Base-by-base conservation (phyloP, 2,329 filamentous ascomycete species). In the Stromatinia cepivora region DNA sequence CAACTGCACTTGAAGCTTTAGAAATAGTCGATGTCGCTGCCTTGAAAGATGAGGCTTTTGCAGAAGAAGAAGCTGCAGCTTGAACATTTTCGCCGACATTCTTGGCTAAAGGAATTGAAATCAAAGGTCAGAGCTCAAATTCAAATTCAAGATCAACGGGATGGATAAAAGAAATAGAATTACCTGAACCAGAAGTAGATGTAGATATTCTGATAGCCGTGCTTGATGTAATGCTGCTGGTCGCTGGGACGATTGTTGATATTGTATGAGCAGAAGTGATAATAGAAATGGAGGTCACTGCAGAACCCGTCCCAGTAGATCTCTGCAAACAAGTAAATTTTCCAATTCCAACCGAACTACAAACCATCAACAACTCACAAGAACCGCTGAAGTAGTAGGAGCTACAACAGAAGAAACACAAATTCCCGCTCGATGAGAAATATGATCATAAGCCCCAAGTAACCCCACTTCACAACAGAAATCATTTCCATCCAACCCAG, bases 401-500 rank as follows among this genome's bases (percentile, higher is more conserved):
- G 52, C 42, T 31, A 52, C 66, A 17, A 42, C 67, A 48, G 59
- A 56, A 11, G 66, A 46, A 25, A 70, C 70, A 64, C 70, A 72
- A 45, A 57, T 70, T 58, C 70, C 70, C 25, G 70, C 70, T 31
- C 70, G 61, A 28, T 52, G 46, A 62, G 65, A 56, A 28, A 36
- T 50, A 42, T 62, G 56, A 59, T 72, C 57, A 56, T 69, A 66
- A 25, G 67, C 66, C 3, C 70, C 70, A 10, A 70, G 34, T 22
- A 72, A 31, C 22, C 70, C 70, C 46, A 53, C 66, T 46, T 69
- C 46, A 46, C 70, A 72, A 54, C 70, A 72, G 39, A 72, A 72
- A 10, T 48, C 69, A 65, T 72, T 72, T 22, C 69, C 70, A 61
- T 69, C 59, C 11, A 69, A 57, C n/a, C 70, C 70, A 42, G 36